These are phyloP conservation scores for Inonotus obliquus DNA, from an alignment of 1,284 basidiomycete genomes.

Conservation along the genomic window DNA sequence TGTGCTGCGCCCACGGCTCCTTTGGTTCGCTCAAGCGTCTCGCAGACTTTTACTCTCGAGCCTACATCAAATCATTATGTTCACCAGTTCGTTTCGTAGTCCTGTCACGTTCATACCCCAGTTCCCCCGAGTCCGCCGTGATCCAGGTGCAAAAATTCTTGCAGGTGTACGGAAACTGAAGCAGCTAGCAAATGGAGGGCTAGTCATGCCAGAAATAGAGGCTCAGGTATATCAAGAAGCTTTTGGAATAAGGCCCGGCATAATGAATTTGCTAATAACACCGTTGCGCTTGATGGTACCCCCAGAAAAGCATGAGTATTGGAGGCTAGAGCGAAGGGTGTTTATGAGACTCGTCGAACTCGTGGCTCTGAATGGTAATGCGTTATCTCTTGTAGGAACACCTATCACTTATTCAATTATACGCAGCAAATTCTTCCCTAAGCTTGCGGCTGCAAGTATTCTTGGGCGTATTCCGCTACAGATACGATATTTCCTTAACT, in stretches of 20 bases:
- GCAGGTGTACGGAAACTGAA: constrained; percentile 18
- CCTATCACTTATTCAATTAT: constrained; percentile 9
- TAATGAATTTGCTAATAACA: constrained; percentile 32
- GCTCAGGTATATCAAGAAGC: constrained; percentile 35
- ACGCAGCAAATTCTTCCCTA: constrained; percentile 33
- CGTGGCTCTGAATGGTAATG: constrained; percentile 38
- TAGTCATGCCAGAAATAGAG: constrained; percentile 28
- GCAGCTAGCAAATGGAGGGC: constrained; percentile 30
- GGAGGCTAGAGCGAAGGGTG: constrained; percentile 43
- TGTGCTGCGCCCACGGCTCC: constrained; percentile 50
- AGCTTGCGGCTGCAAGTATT: constrained; percentile 45
- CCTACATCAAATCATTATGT: not conserved
- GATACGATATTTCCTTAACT: constrained; percentile 34
- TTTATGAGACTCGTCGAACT: constrained; percentile 52
- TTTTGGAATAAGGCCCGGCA: constrained; percentile 38
- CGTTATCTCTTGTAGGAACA: not conserved
- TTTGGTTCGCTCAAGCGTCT: constrained; percentile 16
- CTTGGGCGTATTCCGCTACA: constrained; percentile 41
- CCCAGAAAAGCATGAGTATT: constrained; percentile 34
- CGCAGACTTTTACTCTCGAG: not conserved
- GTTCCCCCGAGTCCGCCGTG: not conserved
- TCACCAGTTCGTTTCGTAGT: not conserved
- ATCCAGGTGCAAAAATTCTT: constrained; percentile 3
- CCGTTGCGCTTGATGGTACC: constrained; percentile 26
- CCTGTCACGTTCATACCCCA: not conserved